Percentiles rank a stretch among this genome's conserved stretches.
Conservation (phyloP, 106 monocot genomes). For the Ottelia alismoides region DNA sequence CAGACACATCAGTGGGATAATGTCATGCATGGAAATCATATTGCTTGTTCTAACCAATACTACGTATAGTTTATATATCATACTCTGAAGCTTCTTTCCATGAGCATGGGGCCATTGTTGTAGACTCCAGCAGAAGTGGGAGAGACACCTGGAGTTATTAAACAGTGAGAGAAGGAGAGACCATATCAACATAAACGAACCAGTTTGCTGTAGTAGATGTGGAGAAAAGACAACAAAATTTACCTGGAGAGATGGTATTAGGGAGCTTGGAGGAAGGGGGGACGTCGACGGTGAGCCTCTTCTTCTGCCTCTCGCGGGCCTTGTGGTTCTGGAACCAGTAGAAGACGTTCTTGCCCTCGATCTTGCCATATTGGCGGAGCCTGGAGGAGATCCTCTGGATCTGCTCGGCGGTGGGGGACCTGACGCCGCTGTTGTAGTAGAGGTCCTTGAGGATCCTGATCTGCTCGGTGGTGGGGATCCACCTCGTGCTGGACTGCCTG, state of each 20-base stretch:
- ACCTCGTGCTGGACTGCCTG: constrained; percentile 68
- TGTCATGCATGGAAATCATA: not conserved
- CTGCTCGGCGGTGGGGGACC: constrained; percentile 78
- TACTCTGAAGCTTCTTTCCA: constrained; percentile 48
- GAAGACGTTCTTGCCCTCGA: constrained; percentile 99
- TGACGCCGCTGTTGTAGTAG: constrained; percentile 76
- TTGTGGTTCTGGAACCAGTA: constrained; percentile 99
- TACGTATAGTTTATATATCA: not conserved
- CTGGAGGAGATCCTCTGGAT: constrained; percentile 84
- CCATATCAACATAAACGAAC: not conserved
- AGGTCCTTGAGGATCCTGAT: constrained; percentile 81
- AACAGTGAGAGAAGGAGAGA: not conserved
- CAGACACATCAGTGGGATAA: not conserved
- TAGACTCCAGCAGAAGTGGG: constrained; percentile 23
- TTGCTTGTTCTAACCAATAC: not conserved
- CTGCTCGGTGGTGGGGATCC: constrained; percentile 89
- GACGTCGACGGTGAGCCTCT: constrained; percentile 43
- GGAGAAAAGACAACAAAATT: not conserved
- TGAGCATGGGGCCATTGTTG: constrained; percentile 22
- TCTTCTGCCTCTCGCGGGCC: constrained; percentile 95
- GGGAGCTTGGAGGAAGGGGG: not conserved
- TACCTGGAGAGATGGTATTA: constrained; percentile 1
- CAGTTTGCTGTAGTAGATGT: not conserved
- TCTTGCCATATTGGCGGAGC: constrained; percentile 82
- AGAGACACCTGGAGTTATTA: constrained; percentile 22